Evolutionary conservation across 306 rosid genomes (phyloP), one percentile per base, ranked within the genome.

Genomic region (Rosa chinensis): DNA sequence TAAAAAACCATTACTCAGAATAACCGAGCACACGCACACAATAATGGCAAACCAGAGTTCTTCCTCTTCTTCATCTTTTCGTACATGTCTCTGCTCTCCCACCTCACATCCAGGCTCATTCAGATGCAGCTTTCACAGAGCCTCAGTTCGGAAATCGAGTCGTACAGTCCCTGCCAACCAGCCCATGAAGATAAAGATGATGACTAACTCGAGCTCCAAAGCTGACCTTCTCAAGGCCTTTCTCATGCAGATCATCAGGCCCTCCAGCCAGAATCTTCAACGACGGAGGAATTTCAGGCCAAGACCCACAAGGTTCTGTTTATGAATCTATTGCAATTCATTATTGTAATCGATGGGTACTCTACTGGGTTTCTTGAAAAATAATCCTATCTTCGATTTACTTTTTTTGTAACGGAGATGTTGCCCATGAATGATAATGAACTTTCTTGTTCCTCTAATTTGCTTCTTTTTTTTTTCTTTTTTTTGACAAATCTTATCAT

Each of bases 291-390:
- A 78, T 47, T 82, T 78, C 61, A 70, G 25, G 72, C 82, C 85
- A 20, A 78, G 21, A 48, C 85, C 85, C n/a, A 63, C 85, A 70
- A 82, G 85, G 79, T 82, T 82, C 49, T 56, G 59, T 53, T 16
- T 18, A 53, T 53, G 59, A 17, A 48, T 48, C 21, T 20, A 18
- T 53, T 16, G 59, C 9, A 53, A 17, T 53, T 53, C 2, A 2
- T 53, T 53, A 53, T 20, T 49, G 8, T 53, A 11, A 53, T 53
- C 61, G 21, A 18, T 18, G 61, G 35, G 59, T 44, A 44, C 47
- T 44, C 5, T 12, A 3, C 5, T 3, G 18, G 53, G 53, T 3
- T 49, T 49, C 53, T 49, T 13, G 53, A 49, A 49, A 44, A 44
- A 44, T 44, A 44, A 44, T 44, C 47, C 8, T 40, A 14, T 48